Conservation (phyloP, 106 monocot species). For the Dioscorea dumetorum region DNA sequence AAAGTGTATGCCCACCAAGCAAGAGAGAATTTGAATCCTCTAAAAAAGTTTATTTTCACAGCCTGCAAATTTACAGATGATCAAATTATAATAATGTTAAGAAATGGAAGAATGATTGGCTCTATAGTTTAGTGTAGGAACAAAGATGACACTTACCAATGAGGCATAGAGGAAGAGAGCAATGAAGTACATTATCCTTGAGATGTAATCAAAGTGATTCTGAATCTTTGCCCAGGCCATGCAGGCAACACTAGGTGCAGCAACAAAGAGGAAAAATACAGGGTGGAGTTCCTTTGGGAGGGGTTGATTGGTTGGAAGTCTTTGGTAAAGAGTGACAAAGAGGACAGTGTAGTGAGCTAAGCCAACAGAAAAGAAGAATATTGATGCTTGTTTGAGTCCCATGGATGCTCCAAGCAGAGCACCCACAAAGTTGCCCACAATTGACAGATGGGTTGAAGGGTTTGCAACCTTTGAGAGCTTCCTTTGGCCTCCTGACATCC, state of each 20-base stretch:
- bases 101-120: no score
- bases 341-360: constrained; percentile 7
- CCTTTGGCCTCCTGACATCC: constrained; percentile 13
- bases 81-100: no score
- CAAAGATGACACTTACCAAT: constrained; percentile 9
- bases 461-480: constrained; percentile 18
- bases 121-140: no score
- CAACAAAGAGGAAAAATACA: constrained; percentile 7
- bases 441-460: constrained; percentile 2
- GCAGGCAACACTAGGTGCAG: constrained; percentile 11
- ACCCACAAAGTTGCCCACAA: constrained; percentile 6
- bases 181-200: constrained; percentile 14
- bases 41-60: neutral
- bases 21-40: constrained; percentile 4
- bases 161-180: constrained; percentile 20
- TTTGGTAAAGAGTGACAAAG: constrained; percentile 14
- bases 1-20: constrained; percentile 16
- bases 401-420: constrained; percentile 4
- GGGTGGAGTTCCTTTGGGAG: constrained; percentile 25
- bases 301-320: constrained; percentile 11
- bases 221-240: constrained; percentile 4
- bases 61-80: neutral
- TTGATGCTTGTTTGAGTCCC: constrained; percentile 1
- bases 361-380: constrained; percentile 13
- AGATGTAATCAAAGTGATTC: neutral